Evolutionary conservation across 2,329 filamentous ascomycete genomes (phyloP).

Genomic region (Fusarium mexicanum): DNA sequence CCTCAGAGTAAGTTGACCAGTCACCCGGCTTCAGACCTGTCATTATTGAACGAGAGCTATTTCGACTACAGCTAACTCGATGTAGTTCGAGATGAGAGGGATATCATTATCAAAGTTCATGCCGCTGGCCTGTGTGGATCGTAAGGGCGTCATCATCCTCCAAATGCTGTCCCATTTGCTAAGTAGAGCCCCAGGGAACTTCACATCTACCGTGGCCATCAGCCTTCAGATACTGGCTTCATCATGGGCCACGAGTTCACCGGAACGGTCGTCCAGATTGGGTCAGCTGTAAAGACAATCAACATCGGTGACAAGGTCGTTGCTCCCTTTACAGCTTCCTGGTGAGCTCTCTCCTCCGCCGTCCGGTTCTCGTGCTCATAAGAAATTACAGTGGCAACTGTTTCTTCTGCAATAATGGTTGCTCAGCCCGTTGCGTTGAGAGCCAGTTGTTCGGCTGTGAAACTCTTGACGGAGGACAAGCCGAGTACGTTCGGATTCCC

Average conservation of each 20-base stretch:
- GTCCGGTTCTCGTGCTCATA: neutral
- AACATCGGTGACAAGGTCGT: constrained; percentile 82
- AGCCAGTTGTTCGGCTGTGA: constrained; percentile 75
- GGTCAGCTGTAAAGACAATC: constrained; percentile 73
- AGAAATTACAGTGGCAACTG: constrained; percentile 61
- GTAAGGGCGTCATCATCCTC: constrained; percentile 58
- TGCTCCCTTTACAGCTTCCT: constrained; percentile 83
- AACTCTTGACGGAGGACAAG: constrained; percentile 79
- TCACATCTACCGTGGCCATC: constrained; percentile 85
- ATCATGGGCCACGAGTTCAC: constrained; percentile 89
- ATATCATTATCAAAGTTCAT: constrained; percentile 84
- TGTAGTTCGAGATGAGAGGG: constrained; percentile 71
- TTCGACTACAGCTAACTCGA: constrained; percentile 8
- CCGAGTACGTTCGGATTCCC: constrained; percentile 84
- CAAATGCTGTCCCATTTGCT: neutral
- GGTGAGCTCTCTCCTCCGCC: constrained; percentile 57
- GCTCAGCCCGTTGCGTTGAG: constrained; percentile 80
- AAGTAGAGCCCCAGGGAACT: constrained; percentile 69
- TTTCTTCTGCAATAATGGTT: constrained; percentile 84
- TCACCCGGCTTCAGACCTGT: neutral
- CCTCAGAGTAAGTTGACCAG: constrained; percentile 63
- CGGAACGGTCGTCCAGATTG: constrained; percentile 75
- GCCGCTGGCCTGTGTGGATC: constrained; percentile 89
- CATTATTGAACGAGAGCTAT: neutral
- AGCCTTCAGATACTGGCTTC: constrained; percentile 71